Evolutionary conservation across 495 filamentous ascomycete genomes (phyloP).

Genomic region (Pyrenula aspistea): DNA sequence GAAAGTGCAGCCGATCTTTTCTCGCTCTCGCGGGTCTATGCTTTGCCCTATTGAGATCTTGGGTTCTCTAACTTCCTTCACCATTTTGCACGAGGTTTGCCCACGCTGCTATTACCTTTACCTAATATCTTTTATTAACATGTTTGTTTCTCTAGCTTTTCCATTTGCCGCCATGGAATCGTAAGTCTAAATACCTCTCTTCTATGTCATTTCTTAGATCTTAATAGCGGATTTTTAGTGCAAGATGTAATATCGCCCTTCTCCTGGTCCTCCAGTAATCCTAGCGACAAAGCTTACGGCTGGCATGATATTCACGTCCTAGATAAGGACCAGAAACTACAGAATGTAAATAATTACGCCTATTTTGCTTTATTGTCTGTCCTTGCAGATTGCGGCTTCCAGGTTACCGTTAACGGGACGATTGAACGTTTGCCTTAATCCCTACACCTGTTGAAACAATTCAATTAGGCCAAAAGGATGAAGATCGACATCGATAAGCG

Average conservation of each 20-base stretch:
- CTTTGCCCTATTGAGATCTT: background rate
- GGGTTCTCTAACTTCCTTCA: background rate
- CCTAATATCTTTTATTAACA: background rate
- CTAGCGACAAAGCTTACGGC: background rate
- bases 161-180: background rate
- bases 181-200: background rate
- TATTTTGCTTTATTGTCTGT: background rate
- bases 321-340: background rate
- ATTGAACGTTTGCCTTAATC: too few species aligned
- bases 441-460: too few species aligned
- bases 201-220: background rate
- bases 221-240: too few species aligned
- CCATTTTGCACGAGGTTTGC: background rate
- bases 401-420: too few species aligned
- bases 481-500: too few species aligned
- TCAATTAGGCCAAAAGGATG: too few species aligned
- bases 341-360: background rate
- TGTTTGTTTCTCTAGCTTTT: background rate
- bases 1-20: too few species aligned
- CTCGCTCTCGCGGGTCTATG: background rate
- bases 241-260: too few species aligned
- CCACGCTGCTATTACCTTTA: background rate
- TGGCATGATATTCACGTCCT: background rate
- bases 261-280: too few species aligned
- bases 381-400: background rate